phyloP scores from a whole-genome alignment of 768 basidiomycete genomes.

The Stropharia rugosoannulata region DNA sequence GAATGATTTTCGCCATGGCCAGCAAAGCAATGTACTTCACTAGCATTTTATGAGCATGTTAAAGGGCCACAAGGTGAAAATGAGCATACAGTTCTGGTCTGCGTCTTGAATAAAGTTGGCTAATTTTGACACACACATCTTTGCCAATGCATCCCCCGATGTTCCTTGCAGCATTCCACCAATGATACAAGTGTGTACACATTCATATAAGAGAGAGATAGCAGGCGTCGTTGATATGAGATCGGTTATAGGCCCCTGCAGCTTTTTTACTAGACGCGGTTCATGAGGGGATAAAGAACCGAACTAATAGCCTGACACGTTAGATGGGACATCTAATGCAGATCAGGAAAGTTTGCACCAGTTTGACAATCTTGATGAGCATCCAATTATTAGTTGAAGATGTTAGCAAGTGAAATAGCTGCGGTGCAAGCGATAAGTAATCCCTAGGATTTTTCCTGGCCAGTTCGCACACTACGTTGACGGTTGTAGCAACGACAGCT shows the following conservation, averaged over 20 bases:
- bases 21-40: conserved; percentile 97
- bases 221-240: conserved; percentile 95
- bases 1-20: conserved; percentile 95
- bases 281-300: conserved; percentile 90
- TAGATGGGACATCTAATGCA: background rate
- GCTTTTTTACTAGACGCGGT: conserved; percentile 90
- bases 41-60: conserved; percentile 29
- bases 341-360: conserved; percentile 47
- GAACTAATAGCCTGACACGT: conserved; percentile 55
- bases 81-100: conserved; percentile 89
- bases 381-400: conserved; percentile 99
- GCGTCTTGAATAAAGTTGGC: conserved; percentile 88
- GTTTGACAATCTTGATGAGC: conserved; percentile 97
- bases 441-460: conserved; percentile 77
- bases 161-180: conserved; percentile 90
- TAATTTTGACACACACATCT: conserved; percentile 89
- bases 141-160: conserved; percentile 77
- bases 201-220: conserved; percentile 95
- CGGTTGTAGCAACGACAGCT: conserved; percentile 93
- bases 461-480: conserved; percentile 93
- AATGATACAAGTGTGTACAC: conserved; percentile 96
- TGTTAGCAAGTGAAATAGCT: conserved; percentile 89
- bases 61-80: background rate
- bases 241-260: conserved; percentile 91
- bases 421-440: conserved; percentile 86